Evolutionary conservation across 306 rosid genomes (phyloP).

Genomic region (Dryas alaskensis): DNA sequence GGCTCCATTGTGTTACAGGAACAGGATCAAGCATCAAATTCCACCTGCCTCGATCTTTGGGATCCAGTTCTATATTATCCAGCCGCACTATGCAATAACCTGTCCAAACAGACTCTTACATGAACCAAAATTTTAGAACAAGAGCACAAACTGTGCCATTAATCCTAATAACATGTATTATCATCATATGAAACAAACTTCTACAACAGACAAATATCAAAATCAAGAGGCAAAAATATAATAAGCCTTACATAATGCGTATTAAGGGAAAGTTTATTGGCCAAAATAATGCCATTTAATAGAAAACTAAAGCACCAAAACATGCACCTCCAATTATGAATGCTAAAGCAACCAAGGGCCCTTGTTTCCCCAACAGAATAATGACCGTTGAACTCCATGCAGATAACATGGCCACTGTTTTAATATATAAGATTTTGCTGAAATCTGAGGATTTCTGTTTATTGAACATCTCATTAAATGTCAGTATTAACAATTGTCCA

Average conservation of each 20-base stretch:
- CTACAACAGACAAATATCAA: neutral
- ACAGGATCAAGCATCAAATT: constrained; percentile 38
- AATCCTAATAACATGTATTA: neutral
- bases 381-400: constrained; percentile 76
- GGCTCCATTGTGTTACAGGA: constrained; percentile 82
- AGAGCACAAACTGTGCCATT: neutral
- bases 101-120: constrained; percentile 32
- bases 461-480: constrained; percentile 41
- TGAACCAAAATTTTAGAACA: neutral
- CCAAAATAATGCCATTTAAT: constrained; percentile 1
- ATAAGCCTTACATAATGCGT: neutral
- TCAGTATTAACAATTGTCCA: constrained; percentile 63
- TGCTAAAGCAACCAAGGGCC: constrained; percentile 70
- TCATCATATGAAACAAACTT: neutral
- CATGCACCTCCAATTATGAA: constrained; percentile 72
- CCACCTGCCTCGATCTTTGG: constrained; percentile 38
- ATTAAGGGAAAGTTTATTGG: constrained; percentile 17
- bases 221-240: neutral
- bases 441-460: constrained; percentile 30
- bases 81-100: constrained; percentile 74
- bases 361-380: constrained; percentile 89
- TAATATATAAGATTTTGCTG: constrained; percentile 43
- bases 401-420: constrained; percentile 64
- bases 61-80: constrained; percentile 37
- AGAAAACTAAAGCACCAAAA: constrained; percentile 21